Evolutionary conservation across 2,329 filamentous ascomycete genomes (phyloP).

Genomic region (Arthrocladium fulminans): DNA sequence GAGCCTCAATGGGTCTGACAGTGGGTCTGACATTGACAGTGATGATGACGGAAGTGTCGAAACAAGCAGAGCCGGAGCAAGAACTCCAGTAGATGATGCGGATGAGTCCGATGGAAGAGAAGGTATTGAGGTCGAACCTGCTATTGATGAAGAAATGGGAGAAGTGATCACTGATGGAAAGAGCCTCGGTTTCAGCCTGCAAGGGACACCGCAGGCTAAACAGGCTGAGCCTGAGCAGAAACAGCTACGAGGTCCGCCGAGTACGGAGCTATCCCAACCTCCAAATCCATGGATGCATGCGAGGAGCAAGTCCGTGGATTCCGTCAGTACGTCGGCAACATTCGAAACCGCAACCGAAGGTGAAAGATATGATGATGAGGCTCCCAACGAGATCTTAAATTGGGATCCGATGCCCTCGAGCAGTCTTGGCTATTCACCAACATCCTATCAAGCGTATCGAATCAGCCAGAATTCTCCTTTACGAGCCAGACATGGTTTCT

Average conservation of each 20-base stretch:
- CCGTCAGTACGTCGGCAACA: conserved; percentile 51
- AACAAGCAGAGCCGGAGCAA: conserved; percentile 17
- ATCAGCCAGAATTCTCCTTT: conserved; percentile 11
- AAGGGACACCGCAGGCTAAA: not conserved
- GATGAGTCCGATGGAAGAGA: conserved; percentile 10
- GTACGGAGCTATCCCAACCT: conserved; percentile 5
- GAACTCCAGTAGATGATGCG: conserved; percentile 18
- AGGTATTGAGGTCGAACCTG: conserved; percentile 2
- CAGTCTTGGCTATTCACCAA: not conserved
- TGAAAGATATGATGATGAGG: conserved; percentile 31
- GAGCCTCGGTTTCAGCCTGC: not conserved
- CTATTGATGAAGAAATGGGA: not conserved
- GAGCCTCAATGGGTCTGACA: conserved; percentile 15
- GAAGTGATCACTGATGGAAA: not conserved
- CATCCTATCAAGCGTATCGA: conserved; percentile 6
- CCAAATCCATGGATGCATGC: conserved; percentile 14
- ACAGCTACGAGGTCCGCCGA: conserved; percentile 2
- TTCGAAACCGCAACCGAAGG: conserved; percentile 57
- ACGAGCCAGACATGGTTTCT: conserved; percentile 10
- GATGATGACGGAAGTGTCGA: conserved; percentile 19
- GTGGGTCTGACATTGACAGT: conserved; percentile 16
- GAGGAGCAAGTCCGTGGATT: conserved; percentile 50
- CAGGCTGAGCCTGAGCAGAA: not conserved
- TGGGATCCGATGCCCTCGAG: conserved; percentile 14
- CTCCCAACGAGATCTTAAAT: conserved; percentile 20